Evolutionary conservation across 345 rosid species (phyloP).

Genomic region (Jatropha curcas): DNA sequence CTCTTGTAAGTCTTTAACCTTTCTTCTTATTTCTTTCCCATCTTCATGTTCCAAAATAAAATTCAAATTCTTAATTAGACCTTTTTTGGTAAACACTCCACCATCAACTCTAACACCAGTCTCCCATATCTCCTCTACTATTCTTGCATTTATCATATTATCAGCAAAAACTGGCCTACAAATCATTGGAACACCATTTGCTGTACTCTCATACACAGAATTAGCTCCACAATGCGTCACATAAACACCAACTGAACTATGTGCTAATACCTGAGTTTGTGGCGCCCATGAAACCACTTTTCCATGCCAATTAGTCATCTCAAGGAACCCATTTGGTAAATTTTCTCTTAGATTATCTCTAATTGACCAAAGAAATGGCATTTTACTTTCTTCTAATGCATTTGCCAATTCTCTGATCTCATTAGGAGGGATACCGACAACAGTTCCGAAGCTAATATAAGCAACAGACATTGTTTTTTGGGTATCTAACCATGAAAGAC

Average conservation of each 20-base stretch:
- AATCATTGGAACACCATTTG: constrained; percentile 24
- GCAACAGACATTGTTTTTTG: constrained; percentile 39
- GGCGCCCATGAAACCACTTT: constrained; percentile 64
- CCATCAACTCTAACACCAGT: constrained; percentile 54
- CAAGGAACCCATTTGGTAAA: constrained; percentile 22
- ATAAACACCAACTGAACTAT: constrained; percentile 28
- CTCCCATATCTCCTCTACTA: constrained; percentile 49
- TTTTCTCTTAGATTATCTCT: constrained; percentile 12
- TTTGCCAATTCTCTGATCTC: constrained; percentile 54
- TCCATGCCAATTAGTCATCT: constrained; percentile 31
- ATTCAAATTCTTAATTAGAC: constrained; percentile 29
- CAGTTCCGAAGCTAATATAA: constrained; percentile 64
- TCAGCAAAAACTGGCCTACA: constrained; percentile 67
- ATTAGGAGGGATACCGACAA: constrained; percentile 28
- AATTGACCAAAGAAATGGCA: constrained; percentile 60
- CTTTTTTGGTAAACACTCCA: constrained; percentile 39
- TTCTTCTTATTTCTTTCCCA: constrained; percentile 44
- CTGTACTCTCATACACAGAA: constrained; percentile 20
- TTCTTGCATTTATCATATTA: constrained; percentile 55
- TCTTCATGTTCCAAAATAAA: constrained; percentile 28
- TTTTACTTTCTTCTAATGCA: constrained; percentile 43
- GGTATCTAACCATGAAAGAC: constrained; percentile 55
- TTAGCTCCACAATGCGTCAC: constrained; percentile 26
- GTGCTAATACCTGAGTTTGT: constrained; percentile 50
- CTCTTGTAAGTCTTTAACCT: constrained; percentile 17